Percentiles rank a stretch among this genome's conserved stretches.
phyloP scores from a whole-genome alignment of 192 early-diverging fungal genomes.

The Podila clonocystis region DNA sequence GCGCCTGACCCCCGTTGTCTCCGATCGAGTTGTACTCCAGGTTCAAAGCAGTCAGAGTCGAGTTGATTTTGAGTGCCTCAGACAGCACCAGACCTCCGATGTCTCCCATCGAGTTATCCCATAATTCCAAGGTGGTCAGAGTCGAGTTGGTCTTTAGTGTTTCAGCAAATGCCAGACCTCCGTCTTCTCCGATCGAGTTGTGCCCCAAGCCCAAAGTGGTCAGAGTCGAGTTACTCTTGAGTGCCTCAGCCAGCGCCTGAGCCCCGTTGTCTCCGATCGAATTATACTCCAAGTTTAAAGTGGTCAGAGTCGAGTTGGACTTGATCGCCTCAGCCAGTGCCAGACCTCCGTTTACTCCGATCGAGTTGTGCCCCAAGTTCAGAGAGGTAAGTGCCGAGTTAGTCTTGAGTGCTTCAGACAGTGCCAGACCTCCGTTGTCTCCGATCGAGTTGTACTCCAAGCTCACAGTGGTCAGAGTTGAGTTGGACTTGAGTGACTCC shows the following conservation, averaged over 20 bases:
- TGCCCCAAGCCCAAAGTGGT: conserved; percentile 24
- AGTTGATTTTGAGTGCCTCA: conserved; percentile 10
- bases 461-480: too few species aligned
- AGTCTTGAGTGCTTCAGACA: too few species aligned
- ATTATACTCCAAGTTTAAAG: not conserved
- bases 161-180: not conserved
- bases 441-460: too few species aligned
- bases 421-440: too few species aligned
- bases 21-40: too few species aligned
- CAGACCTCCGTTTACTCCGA: not conserved
- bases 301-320: conserved; percentile 2
- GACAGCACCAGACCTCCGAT: not conserved
- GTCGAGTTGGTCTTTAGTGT: conserved; percentile 11
- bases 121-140: conserved; percentile 10
- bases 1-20: not conserved
- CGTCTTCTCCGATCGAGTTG: too few species aligned
- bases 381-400: too few species aligned
- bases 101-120: too few species aligned
- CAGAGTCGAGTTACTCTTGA: conserved; percentile 21
- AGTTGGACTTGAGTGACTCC: too few species aligned
- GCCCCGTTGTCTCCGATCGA: conserved; percentile 6
- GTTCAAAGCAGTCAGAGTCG: conserved; percentile 13
- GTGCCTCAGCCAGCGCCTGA: conserved; percentile 34
- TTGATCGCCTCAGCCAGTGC: conserved; percentile 7
- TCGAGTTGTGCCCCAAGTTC: too few species aligned